Percentiles rank a stretch among this genome's conserved stretches.
Evolutionary conservation across 805 yeast genomes (phyloP).

Genomic region (Barnettozyma siamensis): DNA sequence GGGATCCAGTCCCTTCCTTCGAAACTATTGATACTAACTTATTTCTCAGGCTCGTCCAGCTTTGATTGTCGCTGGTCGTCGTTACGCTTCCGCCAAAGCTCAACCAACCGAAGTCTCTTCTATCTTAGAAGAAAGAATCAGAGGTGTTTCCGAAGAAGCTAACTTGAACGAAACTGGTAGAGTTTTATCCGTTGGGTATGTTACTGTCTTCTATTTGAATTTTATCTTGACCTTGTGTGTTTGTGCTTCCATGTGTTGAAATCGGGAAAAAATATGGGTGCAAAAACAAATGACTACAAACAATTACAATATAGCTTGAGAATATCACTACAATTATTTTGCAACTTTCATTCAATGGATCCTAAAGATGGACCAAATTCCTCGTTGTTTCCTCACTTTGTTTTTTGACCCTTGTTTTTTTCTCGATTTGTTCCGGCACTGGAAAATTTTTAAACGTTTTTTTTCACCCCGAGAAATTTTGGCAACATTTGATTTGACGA

Average conservation of each 20-base stretch:
- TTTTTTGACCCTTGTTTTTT: background rate
- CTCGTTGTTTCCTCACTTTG: too few species aligned
- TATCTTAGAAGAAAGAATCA: constrained; percentile 97
- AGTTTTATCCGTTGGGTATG: constrained; percentile 94
- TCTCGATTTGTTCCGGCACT: background rate
- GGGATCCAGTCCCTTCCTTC: background rate
- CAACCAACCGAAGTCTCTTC: constrained; percentile 99
- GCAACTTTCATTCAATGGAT: too few species aligned
- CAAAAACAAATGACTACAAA: too few species aligned
- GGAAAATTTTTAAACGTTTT: constrained; percentile 6
- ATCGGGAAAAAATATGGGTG: too few species aligned
- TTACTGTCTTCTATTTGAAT: constrained; percentile 18
- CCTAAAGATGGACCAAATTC: too few species aligned
- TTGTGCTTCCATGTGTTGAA: too few species aligned
- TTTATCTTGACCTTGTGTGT: background rate
- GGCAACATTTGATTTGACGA: background rate
- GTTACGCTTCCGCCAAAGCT: constrained; percentile 90
- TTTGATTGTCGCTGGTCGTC: constrained; percentile 58
- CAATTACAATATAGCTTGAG: too few species aligned
- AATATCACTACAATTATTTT: too few species aligned
- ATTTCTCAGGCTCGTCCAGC: constrained; percentile 63
- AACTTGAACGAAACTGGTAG: constrained; percentile 99
- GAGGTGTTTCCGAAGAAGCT: constrained; percentile 97
- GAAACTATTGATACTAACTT: constrained; percentile 26
- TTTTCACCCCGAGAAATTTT: background rate